Percentiles rank a stretch among this genome's conserved stretches.
These are phyloP conservation scores for Saccharomycopsis oosterbeekiorum DNA, from an alignment of 805 yeast genomes.

Conservation along the genomic window DNA sequence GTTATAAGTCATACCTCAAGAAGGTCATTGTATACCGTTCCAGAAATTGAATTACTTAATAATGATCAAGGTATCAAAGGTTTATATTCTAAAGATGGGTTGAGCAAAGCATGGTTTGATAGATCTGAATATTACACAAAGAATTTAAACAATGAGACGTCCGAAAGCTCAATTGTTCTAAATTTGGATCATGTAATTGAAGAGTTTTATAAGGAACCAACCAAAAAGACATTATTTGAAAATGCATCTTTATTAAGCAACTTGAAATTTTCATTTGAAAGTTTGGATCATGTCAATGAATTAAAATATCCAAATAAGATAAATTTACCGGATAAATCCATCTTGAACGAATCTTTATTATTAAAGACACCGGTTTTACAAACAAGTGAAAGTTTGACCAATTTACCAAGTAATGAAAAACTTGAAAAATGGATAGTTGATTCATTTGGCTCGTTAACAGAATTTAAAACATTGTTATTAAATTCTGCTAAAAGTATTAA, in stretches of 20 bases:
- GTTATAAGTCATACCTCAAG: not conserved
- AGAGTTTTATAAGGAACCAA: conserved; percentile 15
- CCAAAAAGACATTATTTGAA: conserved; percentile 27
- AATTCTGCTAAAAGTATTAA: conserved; percentile 61
- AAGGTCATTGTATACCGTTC: conserved; percentile 18
- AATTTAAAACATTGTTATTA: conserved; percentile 61
- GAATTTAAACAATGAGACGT: conserved; percentile 29
- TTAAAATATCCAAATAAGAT: conserved; percentile 19
- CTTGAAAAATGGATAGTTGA: conserved; percentile 40
- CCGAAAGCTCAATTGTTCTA: conserved; percentile 18
- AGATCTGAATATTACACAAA: conserved; percentile 32
- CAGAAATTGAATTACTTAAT: conserved; percentile 21
- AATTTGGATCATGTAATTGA: conserved; percentile 9
- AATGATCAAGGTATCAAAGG: conserved; percentile 37
- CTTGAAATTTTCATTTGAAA: conserved; percentile 28
- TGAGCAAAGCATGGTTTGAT: conserved; percentile 42
- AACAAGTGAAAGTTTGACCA: conserved; percentile 21
- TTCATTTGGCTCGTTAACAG: conserved; percentile 68
- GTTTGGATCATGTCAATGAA: conserved; percentile 21
- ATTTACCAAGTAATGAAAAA: conserved; percentile 27
- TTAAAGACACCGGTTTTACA: conserved; percentile 35
- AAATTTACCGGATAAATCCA: conserved; percentile 19
- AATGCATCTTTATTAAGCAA: conserved; percentile 33
- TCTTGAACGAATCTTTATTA: conserved; percentile 24
- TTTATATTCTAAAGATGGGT: conserved; percentile 35